Evolutionary conservation across 192 early-diverging fungal species (phyloP).

Genomic region (Coemansia sp.): DNA sequence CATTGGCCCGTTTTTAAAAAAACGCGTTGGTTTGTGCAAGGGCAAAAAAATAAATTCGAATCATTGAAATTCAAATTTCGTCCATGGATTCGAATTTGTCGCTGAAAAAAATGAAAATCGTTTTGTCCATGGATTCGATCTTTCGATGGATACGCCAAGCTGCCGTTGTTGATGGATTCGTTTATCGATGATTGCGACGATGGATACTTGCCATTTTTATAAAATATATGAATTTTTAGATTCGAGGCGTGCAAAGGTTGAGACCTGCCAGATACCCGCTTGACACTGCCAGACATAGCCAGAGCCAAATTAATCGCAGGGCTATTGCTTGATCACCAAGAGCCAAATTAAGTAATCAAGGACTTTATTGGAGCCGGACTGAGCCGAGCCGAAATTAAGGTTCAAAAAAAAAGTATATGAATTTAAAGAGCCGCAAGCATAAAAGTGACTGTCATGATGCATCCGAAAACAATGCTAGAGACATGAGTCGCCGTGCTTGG

Average conservation of each 20-base stretch:
- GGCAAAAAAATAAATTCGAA: neutral
- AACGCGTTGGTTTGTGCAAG: neutral
- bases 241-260: slow-evolving; percentile 4
- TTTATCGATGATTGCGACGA: neutral
- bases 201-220: slow-evolving; percentile 6
- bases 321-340: neutral
- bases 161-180: neutral
- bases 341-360: neutral
- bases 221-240: slow-evolving; percentile 3
- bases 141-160: neutral
- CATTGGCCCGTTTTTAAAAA: neutral
- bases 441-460: neutral
- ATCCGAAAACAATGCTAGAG: neutral
- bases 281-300: neutral
- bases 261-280: neutral
- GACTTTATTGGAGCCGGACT: neutral
- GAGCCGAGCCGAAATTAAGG: neutral
- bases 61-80: slow-evolving; percentile 1
- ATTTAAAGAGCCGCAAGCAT: neutral
- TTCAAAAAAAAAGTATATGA: neutral
- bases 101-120: neutral
- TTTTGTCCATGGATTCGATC: neutral
- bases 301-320: neutral
- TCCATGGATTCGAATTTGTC: neutral
- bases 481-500: neutral